Percentiles rank a stretch among this genome's conserved stretches.
These are phyloP conservation scores for Candida jianshihensis DNA, from an alignment of 805 yeast genomes.

Conservation along the genomic window DNA sequence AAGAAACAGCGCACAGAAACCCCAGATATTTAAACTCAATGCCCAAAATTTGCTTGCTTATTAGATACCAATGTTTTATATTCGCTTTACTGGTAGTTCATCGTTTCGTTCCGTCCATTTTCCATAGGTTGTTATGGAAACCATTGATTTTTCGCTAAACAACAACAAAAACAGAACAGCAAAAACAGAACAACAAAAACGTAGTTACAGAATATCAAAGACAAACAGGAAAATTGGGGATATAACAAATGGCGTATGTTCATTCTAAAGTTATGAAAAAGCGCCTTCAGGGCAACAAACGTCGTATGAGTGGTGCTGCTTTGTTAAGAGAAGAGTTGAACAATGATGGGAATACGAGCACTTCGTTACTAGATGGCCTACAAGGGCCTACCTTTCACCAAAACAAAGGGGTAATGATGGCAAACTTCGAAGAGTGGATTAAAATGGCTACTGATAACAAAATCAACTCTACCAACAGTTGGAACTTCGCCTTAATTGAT, in stretches of 20 bases:
- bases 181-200: too few relatives aligned
- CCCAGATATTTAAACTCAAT: too few relatives aligned
- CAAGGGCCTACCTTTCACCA: constrained; percentile 19
- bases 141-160: too few relatives aligned
- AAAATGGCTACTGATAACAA: constrained; percentile 34
- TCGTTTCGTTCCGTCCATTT: too few relatives aligned
- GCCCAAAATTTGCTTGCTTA: too few relatives aligned
- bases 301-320: constrained; percentile 27
- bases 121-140: too few relatives aligned
- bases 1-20: constrained; percentile 20
- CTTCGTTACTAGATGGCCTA: constrained; percentile 17
- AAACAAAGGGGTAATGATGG: constrained; percentile 35
- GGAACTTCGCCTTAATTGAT: constrained; percentile 88
- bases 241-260: constrained; percentile 23
- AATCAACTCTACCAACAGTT: constrained; percentile 76
- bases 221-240: too few relatives aligned
- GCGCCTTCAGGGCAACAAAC: constrained; percentile 22
- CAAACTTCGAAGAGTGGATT: constrained; percentile 28
- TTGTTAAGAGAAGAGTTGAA: constrained; percentile 24
- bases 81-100: too few relatives aligned
- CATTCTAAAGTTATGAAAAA: constrained; percentile 22
- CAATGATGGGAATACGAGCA: constrained; percentile 6
- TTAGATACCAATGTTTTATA: too few relatives aligned
- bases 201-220: too few relatives aligned
- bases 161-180: too few relatives aligned